A percentile compares a stretch with the other conserved stretches of the same genome.
These are phyloP conservation scores for Flaveria linearis DNA, from an alignment of 129 eudicot genomes.

Conservation along the genomic window DNA sequence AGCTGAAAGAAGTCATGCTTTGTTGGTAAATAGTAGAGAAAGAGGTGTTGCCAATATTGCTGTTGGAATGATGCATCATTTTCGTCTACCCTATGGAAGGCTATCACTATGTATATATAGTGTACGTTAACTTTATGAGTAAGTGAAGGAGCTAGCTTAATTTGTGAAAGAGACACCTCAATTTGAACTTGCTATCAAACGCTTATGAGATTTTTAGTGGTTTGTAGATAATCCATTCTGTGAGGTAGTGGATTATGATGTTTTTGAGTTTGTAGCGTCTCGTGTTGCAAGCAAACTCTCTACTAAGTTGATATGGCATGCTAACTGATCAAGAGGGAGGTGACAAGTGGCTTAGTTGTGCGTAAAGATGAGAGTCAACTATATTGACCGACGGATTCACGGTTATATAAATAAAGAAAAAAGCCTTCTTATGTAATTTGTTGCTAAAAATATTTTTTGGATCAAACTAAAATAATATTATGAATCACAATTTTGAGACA, in stretches of 20 bases:
- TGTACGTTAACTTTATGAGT: conserved; percentile 8
- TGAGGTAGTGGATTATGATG: no score
- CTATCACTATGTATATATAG: not conserved
- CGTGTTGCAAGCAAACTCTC: no score
- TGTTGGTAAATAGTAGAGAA: not conserved
- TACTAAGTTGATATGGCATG: no score
- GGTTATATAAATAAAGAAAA: no score
- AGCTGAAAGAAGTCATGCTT: not conserved
- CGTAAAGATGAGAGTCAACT: no score
- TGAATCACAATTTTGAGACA: not conserved
- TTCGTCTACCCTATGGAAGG: not conserved
- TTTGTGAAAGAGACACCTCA: conserved; percentile 3
- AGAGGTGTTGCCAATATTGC: not conserved
- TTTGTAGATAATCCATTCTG: no score
- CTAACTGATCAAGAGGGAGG: no score
- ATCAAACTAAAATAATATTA: not conserved
- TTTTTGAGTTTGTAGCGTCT: no score
- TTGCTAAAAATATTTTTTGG: not conserved
- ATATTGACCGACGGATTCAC: no score
- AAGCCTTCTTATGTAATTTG: not conserved
- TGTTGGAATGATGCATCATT: conserved; percentile 7
- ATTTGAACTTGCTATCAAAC: conserved; percentile 18
- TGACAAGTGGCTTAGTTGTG: no score
- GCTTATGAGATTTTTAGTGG: not conserved
- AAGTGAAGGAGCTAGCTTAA: not conserved